phyloP scores from a whole-genome alignment of 2,329 filamentous ascomycete genomes.

The Teratosphaeria gauchensis region DNA sequence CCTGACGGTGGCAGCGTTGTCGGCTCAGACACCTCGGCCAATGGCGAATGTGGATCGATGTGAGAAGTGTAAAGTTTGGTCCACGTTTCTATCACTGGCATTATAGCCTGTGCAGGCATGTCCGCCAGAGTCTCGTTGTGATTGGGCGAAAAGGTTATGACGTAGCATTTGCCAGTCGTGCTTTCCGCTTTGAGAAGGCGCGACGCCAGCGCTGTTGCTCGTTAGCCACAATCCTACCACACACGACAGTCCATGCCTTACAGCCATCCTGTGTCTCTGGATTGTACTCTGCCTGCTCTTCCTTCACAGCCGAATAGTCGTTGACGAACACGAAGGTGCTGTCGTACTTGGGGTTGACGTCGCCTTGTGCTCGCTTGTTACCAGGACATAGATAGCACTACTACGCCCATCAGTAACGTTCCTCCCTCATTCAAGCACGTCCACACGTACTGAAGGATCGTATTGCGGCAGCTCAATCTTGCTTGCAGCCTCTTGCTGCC shows the following conservation, averaged over 20 bases:
- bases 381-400: conserved; percentile 91
- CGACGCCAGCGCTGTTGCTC: conserved; percentile 55
- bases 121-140: conserved; percentile 92
- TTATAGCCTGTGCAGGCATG: conserved; percentile 64
- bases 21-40: conserved; percentile 39
- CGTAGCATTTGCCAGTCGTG: conserved; percentile 92
- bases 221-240: not conserved
- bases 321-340: conserved; percentile 92
- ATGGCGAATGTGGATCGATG: conserved; percentile 60
- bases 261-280: conserved; percentile 41
- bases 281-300: conserved; percentile 73
- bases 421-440: not conserved
- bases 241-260: conserved; percentile 19
- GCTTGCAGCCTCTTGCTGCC: conserved; percentile 38
- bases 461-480: conserved; percentile 58
- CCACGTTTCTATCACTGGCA: conserved; percentile 83
- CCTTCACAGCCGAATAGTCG: conserved; percentile 94
- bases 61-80: conserved; percentile 80
- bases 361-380: conserved; percentile 80
- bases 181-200: conserved; percentile 72
- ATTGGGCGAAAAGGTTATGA: conserved; percentile 83
- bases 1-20: conserved; percentile 36
- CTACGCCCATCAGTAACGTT: conserved; percentile 9
- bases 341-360: conserved; percentile 75
- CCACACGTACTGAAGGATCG: conserved; percentile 49